A percentile compares a stretch with the other conserved stretches of the same genome.
These are phyloP conservation scores for Candida orba DNA, from an alignment of 805 yeast genomes.

Conservation along the genomic window DNA sequence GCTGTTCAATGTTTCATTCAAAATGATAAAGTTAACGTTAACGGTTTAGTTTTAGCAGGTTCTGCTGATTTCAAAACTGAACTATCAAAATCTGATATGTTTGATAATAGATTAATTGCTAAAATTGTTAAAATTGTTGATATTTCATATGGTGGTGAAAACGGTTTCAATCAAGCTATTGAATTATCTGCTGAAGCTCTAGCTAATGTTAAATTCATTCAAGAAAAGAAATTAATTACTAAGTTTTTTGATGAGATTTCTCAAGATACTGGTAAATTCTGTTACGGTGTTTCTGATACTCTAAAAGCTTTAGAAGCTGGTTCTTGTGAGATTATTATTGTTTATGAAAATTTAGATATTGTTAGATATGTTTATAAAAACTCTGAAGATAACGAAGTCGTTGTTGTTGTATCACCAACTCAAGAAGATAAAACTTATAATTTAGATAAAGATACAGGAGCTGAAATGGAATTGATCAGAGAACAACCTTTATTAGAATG, in stretches of 20 bases:
- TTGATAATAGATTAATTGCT: conserved; percentile 81
- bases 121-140: conserved; percentile 91
- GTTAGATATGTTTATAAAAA: conserved; percentile 81
- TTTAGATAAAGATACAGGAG: conserved; percentile 78
- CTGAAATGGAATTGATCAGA: conserved; percentile 82
- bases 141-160: conserved; percentile 98
- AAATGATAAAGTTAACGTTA: conserved; percentile 88
- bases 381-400: conserved; percentile 67
- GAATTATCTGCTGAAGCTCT: conserved; percentile 95
- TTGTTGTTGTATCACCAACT: conserved; percentile 67
- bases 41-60: conserved; percentile 96
- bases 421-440: conserved; percentile 70
- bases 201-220: conserved; percentile 94
- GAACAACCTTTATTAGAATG: conserved; percentile 90
- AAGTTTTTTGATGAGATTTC: conserved; percentile 95
- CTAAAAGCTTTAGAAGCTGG: conserved; percentile 94
- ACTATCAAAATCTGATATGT: conserved; percentile 85
- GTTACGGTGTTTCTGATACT: conserved; percentile 96
- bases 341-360: conserved; percentile 84
- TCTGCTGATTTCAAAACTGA: conserved; percentile 98
- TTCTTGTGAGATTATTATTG: conserved; percentile 89
- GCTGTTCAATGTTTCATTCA: conserved; percentile 97
- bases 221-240: conserved; percentile 92
- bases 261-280: conserved; percentile 94
- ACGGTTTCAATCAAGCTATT: conserved; percentile 98